Evolutionary conservation across 2,329 filamentous ascomycete species (phyloP).

Genomic region (Sordariomycetes sp.): DNA sequence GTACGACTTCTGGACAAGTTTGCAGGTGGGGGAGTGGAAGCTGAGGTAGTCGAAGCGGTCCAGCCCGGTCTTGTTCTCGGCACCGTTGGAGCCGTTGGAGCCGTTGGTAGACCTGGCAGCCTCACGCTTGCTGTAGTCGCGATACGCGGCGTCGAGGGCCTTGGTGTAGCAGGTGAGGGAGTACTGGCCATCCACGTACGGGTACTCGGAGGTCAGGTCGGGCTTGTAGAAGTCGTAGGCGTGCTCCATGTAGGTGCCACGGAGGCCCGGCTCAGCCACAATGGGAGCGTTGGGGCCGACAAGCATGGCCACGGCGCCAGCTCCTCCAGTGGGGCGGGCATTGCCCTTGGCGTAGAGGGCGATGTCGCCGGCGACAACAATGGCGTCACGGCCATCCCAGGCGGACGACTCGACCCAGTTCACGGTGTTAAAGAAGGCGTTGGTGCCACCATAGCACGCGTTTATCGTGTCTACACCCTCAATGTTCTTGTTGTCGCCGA

Average conservation of each 20-base stretch:
- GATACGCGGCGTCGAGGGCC: conserved; percentile 72
- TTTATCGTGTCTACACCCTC: conserved; percentile 78
- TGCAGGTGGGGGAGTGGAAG: conserved; percentile 82
- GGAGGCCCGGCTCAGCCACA: conserved; percentile 66
- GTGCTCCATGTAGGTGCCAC: conserved; percentile 72
- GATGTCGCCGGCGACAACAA: conserved; percentile 74
- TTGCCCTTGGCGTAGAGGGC: conserved; percentile 80
- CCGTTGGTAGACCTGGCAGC: conserved; percentile 45
- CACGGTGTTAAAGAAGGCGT: conserved; percentile 71
- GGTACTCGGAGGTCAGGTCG: conserved; percentile 78
- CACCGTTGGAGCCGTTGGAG: conserved; percentile 22
- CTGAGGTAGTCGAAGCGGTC: conserved; percentile 77
- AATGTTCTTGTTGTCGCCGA: conserved; percentile 69
- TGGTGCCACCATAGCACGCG: conserved; percentile 80
- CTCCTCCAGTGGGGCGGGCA: conserved; percentile 69
- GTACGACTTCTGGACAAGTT: conserved; percentile 78
- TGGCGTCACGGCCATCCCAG: conserved; percentile 75
- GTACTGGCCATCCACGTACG: conserved; percentile 77
- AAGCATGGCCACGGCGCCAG: conserved; percentile 68
- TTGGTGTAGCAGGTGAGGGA: conserved; percentile 73
- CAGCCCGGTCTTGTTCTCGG: conserved; percentile 46
- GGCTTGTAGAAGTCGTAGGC: conserved; percentile 89
- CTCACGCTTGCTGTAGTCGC: conserved; percentile 69
- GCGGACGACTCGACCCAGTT: conserved; percentile 83
- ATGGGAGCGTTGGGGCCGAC: conserved; percentile 70